A percentile compares a stretch with the other conserved stretches of the same genome.
Conservation (phyloP, 305 asterid genomes). For the Solanum hybrid region DNA sequence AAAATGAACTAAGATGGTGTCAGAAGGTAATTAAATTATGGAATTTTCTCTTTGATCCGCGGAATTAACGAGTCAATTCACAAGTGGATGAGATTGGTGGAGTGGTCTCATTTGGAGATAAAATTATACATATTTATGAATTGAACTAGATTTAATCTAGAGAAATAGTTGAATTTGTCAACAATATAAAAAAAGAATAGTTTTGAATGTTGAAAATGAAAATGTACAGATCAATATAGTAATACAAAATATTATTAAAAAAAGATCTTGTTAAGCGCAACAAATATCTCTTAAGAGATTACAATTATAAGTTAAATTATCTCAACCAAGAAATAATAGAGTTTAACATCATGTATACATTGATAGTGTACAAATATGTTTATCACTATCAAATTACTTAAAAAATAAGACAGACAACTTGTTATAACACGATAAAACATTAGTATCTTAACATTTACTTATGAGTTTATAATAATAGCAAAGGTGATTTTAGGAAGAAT, state of each 20-base stretch:
- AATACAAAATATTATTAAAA: not conserved
- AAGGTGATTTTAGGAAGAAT: slow-evolving; percentile 2
- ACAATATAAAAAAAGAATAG: not conserved
- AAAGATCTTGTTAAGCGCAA: not conserved
- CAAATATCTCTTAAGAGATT: not conserved
- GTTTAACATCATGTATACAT: not conserved
- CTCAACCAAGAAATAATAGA: not conserved
- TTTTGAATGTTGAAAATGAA: not conserved
- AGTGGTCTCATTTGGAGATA: rapidly evolving
- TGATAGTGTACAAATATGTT: not conserved
- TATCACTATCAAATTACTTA: not conserved
- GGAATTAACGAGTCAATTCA: not conserved
- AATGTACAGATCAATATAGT: not conserved
- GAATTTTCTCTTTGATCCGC: not conserved
- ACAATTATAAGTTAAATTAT: not conserved
- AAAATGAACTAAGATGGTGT: not conserved
- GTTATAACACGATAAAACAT: not conserved
- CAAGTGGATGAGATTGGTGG: rapidly evolving
- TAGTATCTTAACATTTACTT: not conserved
- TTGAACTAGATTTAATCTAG: not conserved
- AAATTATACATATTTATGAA: not conserved
- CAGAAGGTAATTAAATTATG: not conserved
- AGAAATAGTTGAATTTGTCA: not conserved
- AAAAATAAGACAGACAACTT: not conserved
- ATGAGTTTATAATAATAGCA: not conserved